Evolutionary conservation across 2,329 filamentous ascomycete species (phyloP), one percentile per base, ranked within the genome.

Genomic region (Colletotrichum zoysiae): DNA sequence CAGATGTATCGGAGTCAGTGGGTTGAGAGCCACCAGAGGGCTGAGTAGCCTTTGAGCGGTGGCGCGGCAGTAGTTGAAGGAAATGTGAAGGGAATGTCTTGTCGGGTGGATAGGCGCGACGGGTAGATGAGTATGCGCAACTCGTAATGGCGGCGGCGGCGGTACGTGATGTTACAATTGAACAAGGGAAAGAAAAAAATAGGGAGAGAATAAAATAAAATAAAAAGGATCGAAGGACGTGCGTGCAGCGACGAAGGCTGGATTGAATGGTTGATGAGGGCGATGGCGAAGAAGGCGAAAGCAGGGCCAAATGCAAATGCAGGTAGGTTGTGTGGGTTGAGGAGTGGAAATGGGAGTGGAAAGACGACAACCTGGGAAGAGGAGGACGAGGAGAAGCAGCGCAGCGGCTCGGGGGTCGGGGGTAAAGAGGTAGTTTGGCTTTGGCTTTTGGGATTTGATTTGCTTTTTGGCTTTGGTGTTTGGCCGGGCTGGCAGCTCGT

Each of bases 41-140:
- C 12, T 18, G 33, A 26, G 50, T 30, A 53, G 40, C 33, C 58
- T 62, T 62, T 65, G 50, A 60, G 57, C 55, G 30, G n/a, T 56
- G 56, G 74, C 26, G 33, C 38, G 8, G 66, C 14, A 8, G 60
- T 50, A 63, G 75, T 67, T 71, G 72, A 61, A 40, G 58, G 65
- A 53, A 30, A 57, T 6, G 18, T 6, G 18, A 60, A 33, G 69
- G 35, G 60, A 60, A 53, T 16, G 64, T 40, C 46, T 18, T 64
- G 48, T 30, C 44, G 62, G 38, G 58, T 51, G 40, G 42, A 51
- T 38, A 18, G 46, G 60, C 46, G 60, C 60, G 60, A 63, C 35
- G 38, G 35, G 38, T 42, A 35, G 56, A 26, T 35, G 56, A 58
- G 56, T 42, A 58, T 23, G 38, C 56, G 56, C 56, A 35, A 58